Conservation (phyloP, 441 rosid species). For the Omphalea diandra region DNA sequence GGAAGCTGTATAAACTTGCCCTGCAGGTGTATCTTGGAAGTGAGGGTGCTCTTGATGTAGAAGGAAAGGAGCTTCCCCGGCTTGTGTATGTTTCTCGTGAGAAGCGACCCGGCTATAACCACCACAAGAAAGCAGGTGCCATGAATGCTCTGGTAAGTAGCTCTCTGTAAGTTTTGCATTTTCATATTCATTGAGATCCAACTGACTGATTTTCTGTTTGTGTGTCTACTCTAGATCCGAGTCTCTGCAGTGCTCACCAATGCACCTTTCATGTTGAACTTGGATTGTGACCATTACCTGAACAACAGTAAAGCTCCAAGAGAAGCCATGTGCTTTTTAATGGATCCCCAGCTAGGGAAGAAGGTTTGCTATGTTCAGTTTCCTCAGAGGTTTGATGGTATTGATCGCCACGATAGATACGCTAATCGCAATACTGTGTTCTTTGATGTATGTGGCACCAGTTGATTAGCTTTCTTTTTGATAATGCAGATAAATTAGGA, state of each 20-base stretch:
- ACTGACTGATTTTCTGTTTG: neutral
- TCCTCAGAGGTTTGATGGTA: slow-evolving; percentile 93
- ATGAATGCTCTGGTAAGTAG: slow-evolving; percentile 76
- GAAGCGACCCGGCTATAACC: slow-evolving; percentile 77
- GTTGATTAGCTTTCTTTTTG: neutral
- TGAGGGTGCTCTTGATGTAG: slow-evolving; percentile 79
- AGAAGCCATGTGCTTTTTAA: slow-evolving; percentile 94
- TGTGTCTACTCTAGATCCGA: slow-evolving; percentile 50
- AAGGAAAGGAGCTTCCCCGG: slow-evolving; percentile 82
- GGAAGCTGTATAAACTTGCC: neutral
- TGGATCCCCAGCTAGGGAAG: slow-evolving; percentile 91
- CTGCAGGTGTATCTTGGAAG: slow-evolving; percentile 81
- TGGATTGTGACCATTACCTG: slow-evolving; percentile 91
- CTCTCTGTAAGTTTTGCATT: slow-evolving; percentile 8
- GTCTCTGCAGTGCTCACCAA: slow-evolving; percentile 92
- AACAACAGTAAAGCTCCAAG: slow-evolving; percentile 83
- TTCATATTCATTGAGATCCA: neutral
- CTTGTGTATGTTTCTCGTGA: slow-evolving; percentile 91
- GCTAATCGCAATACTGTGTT: slow-evolving; percentile 87
- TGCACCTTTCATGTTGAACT: slow-evolving; percentile 83
- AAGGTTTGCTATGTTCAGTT: slow-evolving; percentile 89
- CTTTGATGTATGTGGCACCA: slow-evolving; percentile 61
- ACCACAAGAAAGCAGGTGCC: slow-evolving; percentile 98
- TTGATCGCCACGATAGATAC: slow-evolving; percentile 79
- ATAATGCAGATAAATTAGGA: neutral